A percentile compares a stretch with the other conserved stretches of the same genome.
Evolutionary conservation across 805 yeast species (phyloP).

Genomic region (Crinitomyces ghanaensis): DNA sequence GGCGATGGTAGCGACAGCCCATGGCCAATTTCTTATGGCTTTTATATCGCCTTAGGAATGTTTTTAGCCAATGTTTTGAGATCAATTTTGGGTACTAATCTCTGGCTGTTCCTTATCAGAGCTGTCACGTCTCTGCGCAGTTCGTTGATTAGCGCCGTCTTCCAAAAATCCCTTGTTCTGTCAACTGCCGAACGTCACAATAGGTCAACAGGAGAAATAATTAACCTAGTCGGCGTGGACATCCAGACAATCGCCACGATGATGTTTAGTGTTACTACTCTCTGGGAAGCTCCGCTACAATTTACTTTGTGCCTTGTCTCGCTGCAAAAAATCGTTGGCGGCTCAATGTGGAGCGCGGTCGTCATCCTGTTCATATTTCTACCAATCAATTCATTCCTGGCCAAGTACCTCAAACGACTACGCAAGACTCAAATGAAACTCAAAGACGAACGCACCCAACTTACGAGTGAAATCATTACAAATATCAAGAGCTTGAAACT

Average conservation of each 20-base stretch:
- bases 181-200: slow-evolving; percentile 52
- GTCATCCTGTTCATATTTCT: slow-evolving; percentile 61
- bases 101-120: slow-evolving; percentile 63
- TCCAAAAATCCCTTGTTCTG: slow-evolving; percentile 57
- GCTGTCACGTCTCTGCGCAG: slow-evolving; percentile 55
- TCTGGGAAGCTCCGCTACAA: slow-evolving; percentile 94
- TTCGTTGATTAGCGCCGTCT: slow-evolving; percentile 54
- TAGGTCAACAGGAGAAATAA: slow-evolving; percentile 84
- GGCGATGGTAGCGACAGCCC: slow-evolving; percentile 13
- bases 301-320: slow-evolving; percentile 63
- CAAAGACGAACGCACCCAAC: slow-evolving; percentile 85
- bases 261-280: slow-evolving; percentile 61
- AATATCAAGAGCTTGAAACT: slow-evolving; percentile 85
- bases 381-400: slow-evolving; percentile 64
- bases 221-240: slow-evolving; percentile 89
- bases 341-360: slow-evolving; percentile 93
- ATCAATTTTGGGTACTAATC: slow-evolving; percentile 67
- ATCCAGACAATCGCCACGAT: slow-evolving; percentile 79
- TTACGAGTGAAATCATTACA: slow-evolving; percentile 75
- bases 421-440: slow-evolving; percentile 77
- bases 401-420: slow-evolving; percentile 54
- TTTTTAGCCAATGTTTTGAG: slow-evolving; percentile 66
- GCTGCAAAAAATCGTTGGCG: slow-evolving; percentile 62
- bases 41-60: slow-evolving; percentile 66
- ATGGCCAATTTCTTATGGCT: slow-evolving; percentile 57